Conservation (phyloP, 495 filamentous ascomycete species). For the Bombardia bombarda region DNA sequence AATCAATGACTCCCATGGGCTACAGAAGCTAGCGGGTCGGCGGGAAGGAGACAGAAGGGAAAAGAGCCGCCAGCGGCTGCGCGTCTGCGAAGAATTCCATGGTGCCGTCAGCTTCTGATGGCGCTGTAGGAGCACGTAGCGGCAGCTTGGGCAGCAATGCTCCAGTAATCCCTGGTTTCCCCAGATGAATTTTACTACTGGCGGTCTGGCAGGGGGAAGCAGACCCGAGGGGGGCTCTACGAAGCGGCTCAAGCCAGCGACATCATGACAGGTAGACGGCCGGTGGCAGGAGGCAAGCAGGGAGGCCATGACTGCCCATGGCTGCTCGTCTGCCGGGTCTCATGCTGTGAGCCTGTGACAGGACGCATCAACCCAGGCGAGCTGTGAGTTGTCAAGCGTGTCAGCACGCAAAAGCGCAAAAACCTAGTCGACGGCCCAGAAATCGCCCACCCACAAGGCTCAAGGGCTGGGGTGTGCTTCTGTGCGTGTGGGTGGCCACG, state of each 20-base stretch:
- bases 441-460: slow-evolving; percentile 1
- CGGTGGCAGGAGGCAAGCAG: too few relatives aligned
- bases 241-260: not conserved
- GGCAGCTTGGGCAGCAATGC: slow-evolving; percentile 44
- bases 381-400: slow-evolving; percentile 2
- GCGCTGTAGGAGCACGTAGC: slow-evolving; percentile 9
- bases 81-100: slow-evolving; percentile 7
- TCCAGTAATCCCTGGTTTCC: slow-evolving; percentile 28
- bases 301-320: too few relatives aligned
- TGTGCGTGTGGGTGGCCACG: not conserved
- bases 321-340: not conserved
- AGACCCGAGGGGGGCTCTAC: not conserved
- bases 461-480: slow-evolving; percentile 1
- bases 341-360: slow-evolving; percentile 3
- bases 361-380: not conserved
- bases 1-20: too few relatives aligned
- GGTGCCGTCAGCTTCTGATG: slow-evolving; percentile 2
- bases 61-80: slow-evolving; percentile 3
- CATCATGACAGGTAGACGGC: slow-evolving; percentile 4
- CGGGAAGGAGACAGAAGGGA: slow-evolving; percentile 1
- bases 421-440: not conserved
- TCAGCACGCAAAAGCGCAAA: not conserved
- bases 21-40: slow-evolving; percentile 1
- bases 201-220: not conserved
- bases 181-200: slow-evolving; percentile 5